Base-by-base conservation (phyloP, 495 filamentous ascomycete genomes). In the Lasiosphaeris hirsuta region DNA sequence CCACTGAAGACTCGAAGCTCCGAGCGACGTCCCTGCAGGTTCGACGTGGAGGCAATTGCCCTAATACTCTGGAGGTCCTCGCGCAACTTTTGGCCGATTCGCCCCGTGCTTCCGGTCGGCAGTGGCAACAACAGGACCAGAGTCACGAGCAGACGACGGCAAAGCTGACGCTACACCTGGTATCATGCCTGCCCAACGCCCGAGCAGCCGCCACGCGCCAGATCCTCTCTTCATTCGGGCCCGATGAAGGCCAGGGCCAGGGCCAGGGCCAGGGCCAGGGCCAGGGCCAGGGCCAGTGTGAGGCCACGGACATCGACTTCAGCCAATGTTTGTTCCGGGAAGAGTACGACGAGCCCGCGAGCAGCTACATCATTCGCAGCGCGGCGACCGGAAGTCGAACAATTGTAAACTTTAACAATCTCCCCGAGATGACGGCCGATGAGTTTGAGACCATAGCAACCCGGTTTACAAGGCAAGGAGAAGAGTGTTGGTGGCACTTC, bases 341-440 rank as follows among this genome's bases (percentile, higher is more conserved):
- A 33, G 65, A 69, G 7, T 73, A 77, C 59, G 58, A 64, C 18
- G 81, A 87, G 54, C 77, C 85, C 3, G 86, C 86, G 2, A 86
- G 86, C 39, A 85, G 86, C 63, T 90, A 88, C 67, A 86, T 90
- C 55, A 81, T 89, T 64, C 82, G 82, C 55, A 88, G 84, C 68
- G 64, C 69, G 37, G 65, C 65, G 14, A 82, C 77, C 5, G 78
- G 78, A 37, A 87, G 84, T 48, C 76, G 87, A 51, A 90, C 86
- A 0, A 83, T 89, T 48, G 82, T 90, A 30, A 89, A 84, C 66
- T 85, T 83, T 66, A 89, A 86, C 66, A 79, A 80, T 47, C 72
- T 88, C 13, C 79, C 80, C 0, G 86, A 89, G 64, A 86, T 89
- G 82, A 84, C 75, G 8, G 57, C 69, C 7, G 72, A 69, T 38